phyloP scores from a whole-genome alignment of 768 basidiomycete genomes.

The Podaxis sp. region DNA sequence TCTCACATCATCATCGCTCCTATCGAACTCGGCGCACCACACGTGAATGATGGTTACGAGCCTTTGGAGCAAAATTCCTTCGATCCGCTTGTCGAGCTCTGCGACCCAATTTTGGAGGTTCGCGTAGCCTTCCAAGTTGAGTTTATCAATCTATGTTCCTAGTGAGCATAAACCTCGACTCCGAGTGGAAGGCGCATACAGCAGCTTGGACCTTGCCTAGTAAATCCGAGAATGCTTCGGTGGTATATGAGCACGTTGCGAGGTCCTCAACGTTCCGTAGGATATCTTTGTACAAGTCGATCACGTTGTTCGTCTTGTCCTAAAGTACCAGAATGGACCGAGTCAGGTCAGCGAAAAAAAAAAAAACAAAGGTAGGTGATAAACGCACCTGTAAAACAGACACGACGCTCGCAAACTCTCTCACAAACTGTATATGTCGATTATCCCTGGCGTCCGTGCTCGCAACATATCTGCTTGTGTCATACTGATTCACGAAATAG shows the following conservation, averaged over 20 bases:
- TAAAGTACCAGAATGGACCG: constrained; percentile 23
- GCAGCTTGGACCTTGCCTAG: constrained; percentile 82
- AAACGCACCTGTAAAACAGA: constrained; percentile 77
- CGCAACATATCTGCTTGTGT: constrained; percentile 72
- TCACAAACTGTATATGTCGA: constrained; percentile 89
- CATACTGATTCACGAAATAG: constrained; percentile 93
- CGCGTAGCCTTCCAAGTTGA: constrained; percentile 95
- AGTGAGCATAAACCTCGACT: not conserved
- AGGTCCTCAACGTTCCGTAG: constrained; percentile 84
- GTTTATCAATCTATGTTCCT: constrained; percentile 71
- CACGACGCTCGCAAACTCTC: constrained; percentile 92
- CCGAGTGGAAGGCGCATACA: constrained; percentile 41
- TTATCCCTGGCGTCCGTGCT: constrained; percentile 79
- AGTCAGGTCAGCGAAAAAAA: not conserved
- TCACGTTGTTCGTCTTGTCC: constrained; percentile 94
- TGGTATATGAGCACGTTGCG: constrained; percentile 79
- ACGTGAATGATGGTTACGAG: constrained; percentile 75
- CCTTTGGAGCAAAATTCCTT: constrained; percentile 64
- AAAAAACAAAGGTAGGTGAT: not conserved
- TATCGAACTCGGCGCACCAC: constrained; percentile 89
- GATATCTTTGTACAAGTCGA: constrained; percentile 89
- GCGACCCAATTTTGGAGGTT: constrained; percentile 82
- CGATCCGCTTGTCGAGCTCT: no score
- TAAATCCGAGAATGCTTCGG: constrained; percentile 79
- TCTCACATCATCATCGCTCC: constrained; percentile 65